These are phyloP conservation scores for Phytophthora pluvialis DNA, from an alignment of 352 stramenopile species.

Conservation along the genomic window DNA sequence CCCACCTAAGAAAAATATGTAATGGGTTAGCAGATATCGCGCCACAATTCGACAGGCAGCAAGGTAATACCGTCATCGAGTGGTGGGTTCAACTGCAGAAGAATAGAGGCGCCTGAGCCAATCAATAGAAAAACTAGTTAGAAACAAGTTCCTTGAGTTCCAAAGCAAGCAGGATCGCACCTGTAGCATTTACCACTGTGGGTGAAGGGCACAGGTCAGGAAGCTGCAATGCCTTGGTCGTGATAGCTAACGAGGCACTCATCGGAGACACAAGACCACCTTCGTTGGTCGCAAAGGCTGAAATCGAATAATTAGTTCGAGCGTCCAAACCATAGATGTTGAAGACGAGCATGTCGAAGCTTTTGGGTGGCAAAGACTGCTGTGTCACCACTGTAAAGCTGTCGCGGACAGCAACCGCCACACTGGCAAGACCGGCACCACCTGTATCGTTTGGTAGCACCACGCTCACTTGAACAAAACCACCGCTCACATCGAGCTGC, in stretches of 20 bases:
- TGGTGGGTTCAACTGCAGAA: slow-evolving; percentile 44
- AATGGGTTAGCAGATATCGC: slow-evolving; percentile 1
- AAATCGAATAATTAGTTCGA: slow-evolving; percentile 43
- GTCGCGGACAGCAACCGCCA: slow-evolving; percentile 34
- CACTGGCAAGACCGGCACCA: slow-evolving; percentile 31
- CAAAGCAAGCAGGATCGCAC: slow-evolving; percentile 21
- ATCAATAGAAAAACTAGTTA: not conserved
- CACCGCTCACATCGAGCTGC: slow-evolving; percentile 18
- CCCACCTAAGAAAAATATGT: slow-evolving; percentile 36
- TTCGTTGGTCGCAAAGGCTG: slow-evolving; percentile 38
- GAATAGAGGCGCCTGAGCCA: slow-evolving; percentile 51
- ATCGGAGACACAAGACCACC: slow-evolving; percentile 17
- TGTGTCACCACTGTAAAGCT: slow-evolving; percentile 11
- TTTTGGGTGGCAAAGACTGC: slow-evolving; percentile 10
- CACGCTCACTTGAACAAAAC: slow-evolving; percentile 25
- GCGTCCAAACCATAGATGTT: slow-evolving; percentile 47
- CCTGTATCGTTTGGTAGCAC: slow-evolving; percentile 45
- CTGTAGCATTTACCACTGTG: slow-evolving; percentile 47
- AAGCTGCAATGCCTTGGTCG: slow-evolving; percentile 35
- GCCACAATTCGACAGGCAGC: not conserved
- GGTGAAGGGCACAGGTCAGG: slow-evolving; percentile 50
- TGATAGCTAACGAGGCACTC: slow-evolving; percentile 24
- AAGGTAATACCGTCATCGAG: slow-evolving; percentile 44
- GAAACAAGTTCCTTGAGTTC: not conserved
- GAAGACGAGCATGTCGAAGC: slow-evolving; percentile 19